Conservation (phyloP, 768 basidiomycete species). For the Amanita pallidorosea region DNA sequence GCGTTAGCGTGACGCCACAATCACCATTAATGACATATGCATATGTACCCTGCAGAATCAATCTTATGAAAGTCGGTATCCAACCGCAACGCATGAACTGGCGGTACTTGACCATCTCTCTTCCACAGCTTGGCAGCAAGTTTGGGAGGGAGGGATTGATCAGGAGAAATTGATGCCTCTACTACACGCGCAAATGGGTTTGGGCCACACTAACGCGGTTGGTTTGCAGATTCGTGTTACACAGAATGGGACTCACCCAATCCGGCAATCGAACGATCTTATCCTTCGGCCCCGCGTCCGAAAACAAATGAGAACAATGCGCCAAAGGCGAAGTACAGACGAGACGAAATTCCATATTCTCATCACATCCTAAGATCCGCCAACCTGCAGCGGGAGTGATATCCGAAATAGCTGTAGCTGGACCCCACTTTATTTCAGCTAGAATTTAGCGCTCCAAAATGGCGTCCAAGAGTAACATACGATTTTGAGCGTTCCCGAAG, state of each 20-base stretch:
- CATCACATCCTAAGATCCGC: slow-evolving; percentile 25
- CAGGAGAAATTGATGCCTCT: slow-evolving; percentile 19
- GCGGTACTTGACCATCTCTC: slow-evolving; percentile 14
- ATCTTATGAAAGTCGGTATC: slow-evolving; percentile 21
- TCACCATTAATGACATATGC: neutral
- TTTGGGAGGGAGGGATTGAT: slow-evolving; percentile 23
- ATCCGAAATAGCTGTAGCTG: slow-evolving; percentile 20
- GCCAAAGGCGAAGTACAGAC: slow-evolving; percentile 17
- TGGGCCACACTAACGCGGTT: slow-evolving; percentile 7
- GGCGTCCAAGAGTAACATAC: neutral
- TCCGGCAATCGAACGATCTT: slow-evolving; percentile 25
- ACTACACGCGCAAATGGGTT: slow-evolving; percentile 19
- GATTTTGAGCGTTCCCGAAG: neutral
- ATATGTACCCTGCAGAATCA: neutral
- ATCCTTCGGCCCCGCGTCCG: slow-evolving; percentile 17
- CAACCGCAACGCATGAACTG: slow-evolving; percentile 22
- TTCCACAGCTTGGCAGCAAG: slow-evolving; percentile 14
- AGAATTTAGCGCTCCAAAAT: neutral
- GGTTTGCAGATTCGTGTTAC: neutral
- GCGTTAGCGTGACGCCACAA: neutral
- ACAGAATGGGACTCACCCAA: slow-evolving; percentile 12
- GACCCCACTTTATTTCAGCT: slow-evolving; percentile 12
- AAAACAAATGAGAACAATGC: slow-evolving; percentile 19
- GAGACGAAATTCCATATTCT: slow-evolving; percentile 19
- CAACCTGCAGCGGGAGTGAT: slow-evolving; percentile 30